phyloP scores from a whole-genome alignment of 106 monocot species.

The Xerophyta viscosa region DNA sequence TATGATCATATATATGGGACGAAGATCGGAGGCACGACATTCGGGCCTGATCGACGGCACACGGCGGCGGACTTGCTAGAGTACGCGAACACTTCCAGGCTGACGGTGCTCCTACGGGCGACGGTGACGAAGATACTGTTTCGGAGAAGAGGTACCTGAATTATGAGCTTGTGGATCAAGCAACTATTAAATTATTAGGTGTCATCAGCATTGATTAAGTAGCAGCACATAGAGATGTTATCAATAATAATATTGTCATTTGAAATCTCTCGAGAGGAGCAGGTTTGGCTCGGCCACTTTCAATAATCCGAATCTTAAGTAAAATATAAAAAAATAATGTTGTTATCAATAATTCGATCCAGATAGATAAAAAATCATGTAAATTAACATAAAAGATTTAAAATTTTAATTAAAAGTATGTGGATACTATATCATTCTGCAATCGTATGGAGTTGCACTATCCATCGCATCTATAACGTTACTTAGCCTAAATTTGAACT shows the following conservation, averaged over 20 bases:
- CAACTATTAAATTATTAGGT: no score
- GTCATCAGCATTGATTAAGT: no score
- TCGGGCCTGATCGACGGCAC: constrained; percentile 36
- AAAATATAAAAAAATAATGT: no score
- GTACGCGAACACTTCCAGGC: constrained; percentile 26
- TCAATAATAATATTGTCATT: neutral
- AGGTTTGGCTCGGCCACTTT: no score
- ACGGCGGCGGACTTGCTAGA: constrained; percentile 65
- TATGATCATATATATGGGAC: constrained; percentile 66
- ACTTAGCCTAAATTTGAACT: neutral
- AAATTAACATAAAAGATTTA: no score
- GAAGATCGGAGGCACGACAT: constrained; percentile 66
- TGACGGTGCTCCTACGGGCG: constrained; percentile 54
- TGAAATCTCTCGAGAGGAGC: neutral
- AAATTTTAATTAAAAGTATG: no score
- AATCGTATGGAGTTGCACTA: no score
- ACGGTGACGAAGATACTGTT: constrained; percentile 47
- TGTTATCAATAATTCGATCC: no score
- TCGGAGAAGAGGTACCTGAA: constrained; percentile 9
- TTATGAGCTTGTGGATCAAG: no score
- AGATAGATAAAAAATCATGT: no score
- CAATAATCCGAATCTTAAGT: no score
- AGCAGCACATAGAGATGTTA: neutral
- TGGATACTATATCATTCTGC: no score
- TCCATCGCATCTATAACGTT: neutral